A percentile compares a stretch with the other conserved stretches of the same genome.
Conservation (phyloP, 2,329 filamentous ascomycete species). For the Colletotrichum filicis region DNA sequence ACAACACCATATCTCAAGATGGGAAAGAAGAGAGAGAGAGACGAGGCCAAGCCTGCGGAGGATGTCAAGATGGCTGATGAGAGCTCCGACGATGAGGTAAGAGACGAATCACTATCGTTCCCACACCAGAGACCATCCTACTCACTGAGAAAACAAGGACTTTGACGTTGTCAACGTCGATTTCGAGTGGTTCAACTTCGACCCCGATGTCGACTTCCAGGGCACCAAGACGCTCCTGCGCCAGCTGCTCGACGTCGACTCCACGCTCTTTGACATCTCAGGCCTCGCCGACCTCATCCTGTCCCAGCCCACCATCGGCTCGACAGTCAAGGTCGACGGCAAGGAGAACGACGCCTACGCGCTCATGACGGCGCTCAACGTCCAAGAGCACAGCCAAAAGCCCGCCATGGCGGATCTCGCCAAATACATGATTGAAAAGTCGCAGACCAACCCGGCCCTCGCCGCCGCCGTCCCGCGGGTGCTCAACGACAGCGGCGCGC, state of each 20-base stretch:
- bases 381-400: constrained; percentile 81
- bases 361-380: constrained; percentile 88
- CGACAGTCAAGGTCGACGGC: constrained; percentile 96
- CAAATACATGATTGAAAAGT: constrained; percentile 74
- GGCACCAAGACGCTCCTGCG: constrained; percentile 90
- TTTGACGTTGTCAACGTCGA: constrained; percentile 94
- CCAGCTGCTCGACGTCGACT: constrained; percentile 92
- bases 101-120: constrained; percentile 34
- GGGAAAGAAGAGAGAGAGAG: constrained; percentile 63
- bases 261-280: constrained; percentile 87
- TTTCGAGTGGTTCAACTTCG: constrained; percentile 99
- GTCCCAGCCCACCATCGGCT: constrained; percentile 87
- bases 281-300: constrained; percentile 87
- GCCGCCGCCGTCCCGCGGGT: constrained; percentile 65
- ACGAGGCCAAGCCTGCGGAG: constrained; percentile 56
- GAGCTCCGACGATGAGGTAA: constrained; percentile 65
- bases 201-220: constrained; percentile 91
- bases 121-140: constrained; percentile 17
- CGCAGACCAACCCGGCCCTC: constrained; percentile 64
- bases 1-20: constrained; percentile 43
- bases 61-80: constrained; percentile 62
- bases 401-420: constrained; percentile 77
- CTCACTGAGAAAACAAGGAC: constrained; percentile 71
- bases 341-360: constrained; percentile 93
- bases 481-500: constrained; percentile 60